Conservation (phyloP, 331 rosid genomes). For the Arachis monticola region DNA sequence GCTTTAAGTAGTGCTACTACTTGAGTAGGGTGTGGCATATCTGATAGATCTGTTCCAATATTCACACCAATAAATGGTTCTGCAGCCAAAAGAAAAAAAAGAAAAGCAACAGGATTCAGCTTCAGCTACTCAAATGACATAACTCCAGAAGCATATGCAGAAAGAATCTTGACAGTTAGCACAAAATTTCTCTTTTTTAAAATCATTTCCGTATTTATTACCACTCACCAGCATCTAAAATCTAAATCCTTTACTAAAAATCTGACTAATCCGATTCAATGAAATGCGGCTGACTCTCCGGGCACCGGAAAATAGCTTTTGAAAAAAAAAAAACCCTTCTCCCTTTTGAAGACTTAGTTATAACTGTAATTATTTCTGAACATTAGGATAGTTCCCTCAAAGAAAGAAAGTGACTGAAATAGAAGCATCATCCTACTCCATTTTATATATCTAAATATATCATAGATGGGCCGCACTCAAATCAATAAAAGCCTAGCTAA, state of each 20-base stretch:
- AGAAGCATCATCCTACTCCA: conserved; percentile 13
- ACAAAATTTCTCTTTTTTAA: too few relatives aligned
- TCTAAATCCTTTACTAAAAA: too few relatives aligned
- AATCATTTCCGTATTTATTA: too few relatives aligned
- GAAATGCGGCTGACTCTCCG: too few relatives aligned
- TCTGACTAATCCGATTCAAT: too few relatives aligned
- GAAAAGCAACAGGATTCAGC: background rate
- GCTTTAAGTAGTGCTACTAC: conserved; percentile 84
- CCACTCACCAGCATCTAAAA: too few relatives aligned
- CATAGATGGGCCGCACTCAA: conserved; percentile 32
- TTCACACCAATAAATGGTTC: conserved; percentile 81
- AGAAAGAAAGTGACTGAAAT: conserved; percentile 11
- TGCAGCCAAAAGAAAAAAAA: conserved; percentile 46
- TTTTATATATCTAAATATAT: conserved; percentile 25
- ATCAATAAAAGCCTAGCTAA: conserved; percentile 23
- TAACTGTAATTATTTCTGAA: background rate
- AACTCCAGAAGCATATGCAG: conserved; percentile 14
- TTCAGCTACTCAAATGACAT: background rate
- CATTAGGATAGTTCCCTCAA: conserved; percentile 10
- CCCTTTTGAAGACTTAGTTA: background rate
- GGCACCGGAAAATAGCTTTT: too few relatives aligned
- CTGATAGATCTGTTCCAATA: conserved; percentile 83
- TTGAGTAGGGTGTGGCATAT: conserved; percentile 97
- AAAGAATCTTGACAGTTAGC: background rate
- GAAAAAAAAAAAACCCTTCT: background rate